Conservation (phyloP, 805 yeast species). For the Metschnikowia rubicola region DNA sequence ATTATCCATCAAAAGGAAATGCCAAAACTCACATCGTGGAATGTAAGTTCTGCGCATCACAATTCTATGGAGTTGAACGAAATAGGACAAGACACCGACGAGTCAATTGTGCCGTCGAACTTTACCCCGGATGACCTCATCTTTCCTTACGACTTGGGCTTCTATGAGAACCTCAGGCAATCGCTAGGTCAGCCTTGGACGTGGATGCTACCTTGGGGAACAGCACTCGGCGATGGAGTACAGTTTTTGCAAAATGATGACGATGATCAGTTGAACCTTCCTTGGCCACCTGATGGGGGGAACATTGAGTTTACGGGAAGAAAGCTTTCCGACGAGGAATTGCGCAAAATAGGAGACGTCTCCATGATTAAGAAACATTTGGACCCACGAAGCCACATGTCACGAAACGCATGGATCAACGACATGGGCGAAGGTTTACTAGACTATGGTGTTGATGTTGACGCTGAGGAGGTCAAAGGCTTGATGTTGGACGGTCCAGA, state of each 20-base stretch:
- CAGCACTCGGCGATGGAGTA: constrained; percentile 59
- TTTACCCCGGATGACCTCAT: constrained; percentile 61
- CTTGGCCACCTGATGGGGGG: constrained; percentile 94
- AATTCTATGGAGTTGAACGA: constrained; percentile 1
- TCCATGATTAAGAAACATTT: constrained; percentile 28
- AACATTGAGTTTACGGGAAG: constrained; percentile 30
- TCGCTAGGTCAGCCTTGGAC: constrained; percentile 59
- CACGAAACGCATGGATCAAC: constrained; percentile 61
- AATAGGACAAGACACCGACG: not conserved
- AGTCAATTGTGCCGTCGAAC: constrained; percentile 27
- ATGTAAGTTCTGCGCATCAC: constrained; percentile 17
- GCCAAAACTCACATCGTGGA: constrained; percentile 50
- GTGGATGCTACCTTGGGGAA: constrained; percentile 75
- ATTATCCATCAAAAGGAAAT: constrained; percentile 37
- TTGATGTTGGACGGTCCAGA: constrained; percentile 2
- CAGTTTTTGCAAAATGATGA: constrained; percentile 52
- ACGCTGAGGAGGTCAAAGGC: constrained; percentile 45
- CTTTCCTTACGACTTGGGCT: constrained; percentile 81
- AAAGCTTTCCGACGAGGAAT: constrained; percentile 13
- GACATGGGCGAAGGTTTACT: constrained; percentile 77
- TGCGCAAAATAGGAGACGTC: constrained; percentile 16
- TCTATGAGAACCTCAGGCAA: constrained; percentile 48
- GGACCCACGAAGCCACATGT: constrained; percentile 36
- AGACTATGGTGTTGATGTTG: constrained; percentile 86
- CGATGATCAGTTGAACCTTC: constrained; percentile 59